Percentiles rank a stretch among this genome's conserved stretches.
phyloP scores from a whole-genome alignment of 208 protist genomes.

The Trichomonas gallinae region DNA sequence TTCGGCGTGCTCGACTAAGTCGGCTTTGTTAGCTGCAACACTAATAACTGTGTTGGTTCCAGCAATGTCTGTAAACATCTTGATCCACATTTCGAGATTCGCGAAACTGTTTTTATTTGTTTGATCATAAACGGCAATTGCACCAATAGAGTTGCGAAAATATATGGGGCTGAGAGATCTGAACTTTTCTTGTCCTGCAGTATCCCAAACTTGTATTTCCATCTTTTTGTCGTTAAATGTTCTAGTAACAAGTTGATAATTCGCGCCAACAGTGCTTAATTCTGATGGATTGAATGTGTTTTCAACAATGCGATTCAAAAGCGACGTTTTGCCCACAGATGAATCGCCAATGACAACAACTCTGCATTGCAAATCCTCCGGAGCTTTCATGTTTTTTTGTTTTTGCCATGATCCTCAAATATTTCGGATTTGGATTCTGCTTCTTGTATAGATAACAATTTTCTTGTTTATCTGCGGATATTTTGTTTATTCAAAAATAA shows the following conservation, averaged over 20 bases:
- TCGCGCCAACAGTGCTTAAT: not conserved
- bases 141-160: not conserved
- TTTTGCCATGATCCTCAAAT: no score
- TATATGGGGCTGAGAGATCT: not conserved
- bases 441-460: no score
- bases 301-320: not conserved
- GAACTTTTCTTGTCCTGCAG: conserved; percentile 14
- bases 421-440: no score
- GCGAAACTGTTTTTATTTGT: not conserved
- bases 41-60: not conserved
- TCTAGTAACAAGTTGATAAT: not conserved
- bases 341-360: not conserved
- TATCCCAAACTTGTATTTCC: conserved; percentile 17
- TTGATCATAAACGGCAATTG: not conserved
- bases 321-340: not conserved
- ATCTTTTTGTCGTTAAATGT: not conserved
- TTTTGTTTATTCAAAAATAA: no score
- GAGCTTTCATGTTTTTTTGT: not conserved
- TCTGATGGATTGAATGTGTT: not conserved
- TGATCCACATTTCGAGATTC: not conserved
- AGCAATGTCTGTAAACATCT: not conserved
- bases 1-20: not conserved
- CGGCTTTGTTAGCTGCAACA: conserved; percentile 1
- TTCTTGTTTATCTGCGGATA: no score
- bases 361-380: not conserved